Conservation (phyloP, 75 land plant genomes). For the Adiantum capillusveneris region DNA sequence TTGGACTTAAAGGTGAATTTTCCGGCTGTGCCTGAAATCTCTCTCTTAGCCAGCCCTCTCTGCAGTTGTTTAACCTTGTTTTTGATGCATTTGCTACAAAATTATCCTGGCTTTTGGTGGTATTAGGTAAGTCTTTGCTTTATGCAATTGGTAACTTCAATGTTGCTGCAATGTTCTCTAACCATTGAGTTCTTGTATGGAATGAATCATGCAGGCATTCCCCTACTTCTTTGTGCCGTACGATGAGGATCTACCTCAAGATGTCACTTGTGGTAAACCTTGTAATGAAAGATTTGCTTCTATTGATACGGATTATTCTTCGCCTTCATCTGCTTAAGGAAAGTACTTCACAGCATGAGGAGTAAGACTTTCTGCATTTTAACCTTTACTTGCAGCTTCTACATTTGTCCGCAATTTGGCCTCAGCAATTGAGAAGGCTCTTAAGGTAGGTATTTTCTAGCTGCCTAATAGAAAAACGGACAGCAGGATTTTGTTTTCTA, state of each 20-base stretch:
- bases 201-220: slow-evolving; percentile 41
- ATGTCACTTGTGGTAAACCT: slow-evolving; percentile 33
- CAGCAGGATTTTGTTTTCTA: background rate
- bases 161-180: background rate
- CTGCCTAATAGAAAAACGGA: no score
- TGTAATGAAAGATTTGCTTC: no score
- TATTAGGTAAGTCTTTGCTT: background rate
- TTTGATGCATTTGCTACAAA: no score
- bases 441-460: slow-evolving; percentile 44
- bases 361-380: no score
- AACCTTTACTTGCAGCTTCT: slow-evolving; percentile 30
- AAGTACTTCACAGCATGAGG: no score
- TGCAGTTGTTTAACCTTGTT: no score
- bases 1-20: no score
- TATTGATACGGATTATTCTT: no score
- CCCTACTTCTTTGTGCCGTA: slow-evolving; percentile 82
- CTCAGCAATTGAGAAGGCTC: slow-evolving; percentile 71
- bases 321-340: no score
- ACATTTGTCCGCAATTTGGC: slow-evolving; percentile 35
- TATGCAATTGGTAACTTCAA: background rate
- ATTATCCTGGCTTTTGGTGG: no score
- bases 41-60: no score
- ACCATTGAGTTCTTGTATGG: background rate
- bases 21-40: no score
- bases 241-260: slow-evolving; percentile 38